Conservation (phyloP, 352 stramenopile species). For the Phytophthora hybrid region DNA sequence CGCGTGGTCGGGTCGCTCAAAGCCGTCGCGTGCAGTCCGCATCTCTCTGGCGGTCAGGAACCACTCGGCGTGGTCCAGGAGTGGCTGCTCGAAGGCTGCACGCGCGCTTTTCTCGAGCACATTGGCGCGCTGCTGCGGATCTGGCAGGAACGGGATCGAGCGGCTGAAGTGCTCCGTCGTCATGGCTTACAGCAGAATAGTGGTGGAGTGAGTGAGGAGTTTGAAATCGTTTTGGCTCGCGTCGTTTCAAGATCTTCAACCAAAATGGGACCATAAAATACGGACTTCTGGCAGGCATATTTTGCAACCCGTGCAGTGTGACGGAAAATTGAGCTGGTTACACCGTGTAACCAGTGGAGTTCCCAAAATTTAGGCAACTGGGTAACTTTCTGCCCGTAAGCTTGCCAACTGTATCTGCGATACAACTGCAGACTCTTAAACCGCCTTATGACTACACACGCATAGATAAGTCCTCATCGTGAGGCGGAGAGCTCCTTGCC, state of each 20-base stretch:
- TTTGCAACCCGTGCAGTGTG: too few relatives aligned
- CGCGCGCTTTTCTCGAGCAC: constrained; percentile 6
- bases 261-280: too few relatives aligned
- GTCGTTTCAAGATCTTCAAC: background rate
- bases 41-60: constrained; percentile 64
- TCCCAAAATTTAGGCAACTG: too few relatives aligned
- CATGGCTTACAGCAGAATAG: background rate
- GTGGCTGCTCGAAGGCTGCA: constrained; percentile 40
- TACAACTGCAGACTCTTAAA: background rate
- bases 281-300: too few relatives aligned
- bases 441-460: background rate
- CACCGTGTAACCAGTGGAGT: too few relatives aligned
- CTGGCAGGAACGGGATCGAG: constrained; percentile 17
- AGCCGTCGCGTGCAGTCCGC: constrained; percentile 40
- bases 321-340: too few relatives aligned
- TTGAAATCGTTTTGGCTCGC: background rate
- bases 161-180: constrained; percentile 7
- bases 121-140: constrained; percentile 12
- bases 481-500: background rate
- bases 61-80: constrained; percentile 50
- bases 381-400: too few relatives aligned
- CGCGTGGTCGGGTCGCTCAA: constrained; percentile 36
- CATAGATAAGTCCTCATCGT: constrained; percentile 12
- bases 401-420: background rate
- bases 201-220: background rate